phyloP scores from a whole-genome alignment of 495 filamentous ascomycete species.

The Lasiosphaeria hispida region DNA sequence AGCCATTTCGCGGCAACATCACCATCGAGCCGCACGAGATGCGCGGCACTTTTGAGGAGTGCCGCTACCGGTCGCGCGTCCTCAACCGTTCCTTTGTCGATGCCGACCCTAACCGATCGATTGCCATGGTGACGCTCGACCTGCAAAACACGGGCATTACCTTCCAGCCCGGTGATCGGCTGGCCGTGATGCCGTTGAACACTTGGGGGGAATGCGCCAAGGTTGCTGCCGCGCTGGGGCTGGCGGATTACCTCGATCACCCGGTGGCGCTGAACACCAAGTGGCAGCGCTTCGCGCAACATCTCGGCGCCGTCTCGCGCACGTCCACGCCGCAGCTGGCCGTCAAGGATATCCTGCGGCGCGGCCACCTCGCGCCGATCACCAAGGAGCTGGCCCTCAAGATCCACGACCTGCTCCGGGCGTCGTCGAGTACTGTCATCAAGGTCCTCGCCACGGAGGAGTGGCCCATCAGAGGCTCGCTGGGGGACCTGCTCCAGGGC shows the following conservation, averaged over 20 bases:
- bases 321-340: slow-evolving; percentile 31
- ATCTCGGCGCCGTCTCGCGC: slow-evolving; percentile 41
- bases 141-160: slow-evolving; percentile 48
- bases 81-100: slow-evolving; percentile 43
- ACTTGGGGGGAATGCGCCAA: slow-evolving; percentile 49
- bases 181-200: slow-evolving; percentile 52
- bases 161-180: slow-evolving; percentile 48
- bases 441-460: slow-evolving; percentile 47
- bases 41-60: slow-evolving; percentile 52
- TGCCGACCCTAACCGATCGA: slow-evolving; percentile 41
- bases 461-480: slow-evolving; percentile 47
- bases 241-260: slow-evolving; percentile 39
- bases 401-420: slow-evolving; percentile 40
- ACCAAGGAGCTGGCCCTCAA: slow-evolving; percentile 49
- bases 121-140: slow-evolving; percentile 46
- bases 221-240: slow-evolving; percentile 44
- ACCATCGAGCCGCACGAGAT: slow-evolving; percentile 48
- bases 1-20: slow-evolving; percentile 43
- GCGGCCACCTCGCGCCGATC: slow-evolving; percentile 47
- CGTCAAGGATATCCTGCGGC: slow-evolving; percentile 47
- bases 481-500: slow-evolving; percentile 45
- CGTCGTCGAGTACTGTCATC: slow-evolving; percentile 47
- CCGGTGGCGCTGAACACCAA: slow-evolving; percentile 29
- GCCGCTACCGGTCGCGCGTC: slow-evolving; percentile 44
- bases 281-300: slow-evolving; percentile 46